A percentile compares a stretch with the other conserved stretches of the same genome.
Conservation (phyloP, 176 grass and related monocot species). For the Urochloa ruziziensis region DNA sequence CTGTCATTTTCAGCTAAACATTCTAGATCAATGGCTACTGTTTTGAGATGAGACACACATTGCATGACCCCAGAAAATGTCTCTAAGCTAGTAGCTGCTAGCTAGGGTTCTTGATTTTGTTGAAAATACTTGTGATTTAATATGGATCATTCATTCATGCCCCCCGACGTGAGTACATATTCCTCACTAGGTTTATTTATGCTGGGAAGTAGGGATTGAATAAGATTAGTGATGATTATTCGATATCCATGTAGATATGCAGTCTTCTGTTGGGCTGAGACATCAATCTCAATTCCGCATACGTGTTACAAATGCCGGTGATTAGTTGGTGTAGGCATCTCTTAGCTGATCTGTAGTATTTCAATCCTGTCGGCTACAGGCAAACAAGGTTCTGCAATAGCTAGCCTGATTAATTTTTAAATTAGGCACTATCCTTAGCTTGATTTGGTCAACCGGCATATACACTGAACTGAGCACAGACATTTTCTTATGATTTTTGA, state of each 20-base stretch:
- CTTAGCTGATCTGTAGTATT: slow-evolving; percentile 15
- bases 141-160: slow-evolving; percentile 10
- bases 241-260: slow-evolving; percentile 12
- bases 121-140: background rate
- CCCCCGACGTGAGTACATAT: slow-evolving; percentile 13
- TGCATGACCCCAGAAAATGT: background rate
- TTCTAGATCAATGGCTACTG: slow-evolving; percentile 23
- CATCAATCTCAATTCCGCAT: background rate
- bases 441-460: slow-evolving; percentile 33
- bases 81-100: background rate
- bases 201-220: background rate
- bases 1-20: slow-evolving; percentile 15
- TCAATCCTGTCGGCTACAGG: slow-evolving; percentile 30
- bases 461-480: slow-evolving; percentile 17
- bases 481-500: background rate
- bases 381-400: background rate
- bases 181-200: slow-evolving; percentile 2
- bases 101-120: slow-evolving; percentile 22
- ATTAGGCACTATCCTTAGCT: background rate
- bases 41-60: background rate
- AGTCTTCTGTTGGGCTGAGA: slow-evolving; percentile 9
- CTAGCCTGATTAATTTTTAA: slow-evolving; percentile 1
- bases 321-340: slow-evolving; percentile 4
- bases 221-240: slow-evolving; percentile 23
- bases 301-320: background rate